phyloP scores from a whole-genome alignment of 1,284 basidiomycete genomes.

The Paramarasmius palmivorus region DNA sequence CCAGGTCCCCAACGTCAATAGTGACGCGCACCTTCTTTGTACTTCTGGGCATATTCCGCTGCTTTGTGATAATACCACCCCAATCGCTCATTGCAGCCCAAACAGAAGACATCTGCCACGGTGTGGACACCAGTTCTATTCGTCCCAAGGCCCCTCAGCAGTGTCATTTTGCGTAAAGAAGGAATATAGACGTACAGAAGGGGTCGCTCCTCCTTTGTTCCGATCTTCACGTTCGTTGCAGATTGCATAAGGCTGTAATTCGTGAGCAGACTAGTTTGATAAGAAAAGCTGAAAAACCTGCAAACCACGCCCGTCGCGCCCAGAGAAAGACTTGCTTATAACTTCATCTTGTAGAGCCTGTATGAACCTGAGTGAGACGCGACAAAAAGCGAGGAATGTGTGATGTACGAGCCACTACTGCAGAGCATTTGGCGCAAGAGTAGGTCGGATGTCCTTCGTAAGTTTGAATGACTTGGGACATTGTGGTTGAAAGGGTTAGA shows the following conservation, averaged over 20 bases:
- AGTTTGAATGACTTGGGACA: slow-evolving; percentile 50
- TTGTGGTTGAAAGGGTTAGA: slow-evolving; percentile 52
- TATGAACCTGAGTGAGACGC: neutral
- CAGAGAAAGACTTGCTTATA: slow-evolving; percentile 84
- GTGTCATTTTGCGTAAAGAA: neutral
- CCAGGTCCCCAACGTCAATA: neutral
- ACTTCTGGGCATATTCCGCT: slow-evolving; percentile 77
- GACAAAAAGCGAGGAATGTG: neutral
- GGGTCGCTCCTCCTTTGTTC: slow-evolving; percentile 74
- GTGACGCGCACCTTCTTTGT: slow-evolving; percentile 73
- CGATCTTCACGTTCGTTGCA: slow-evolving; percentile 74
- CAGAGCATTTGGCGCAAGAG: slow-evolving; percentile 65
- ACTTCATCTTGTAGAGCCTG: slow-evolving; percentile 84
- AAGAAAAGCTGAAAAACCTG: too few relatives aligned
- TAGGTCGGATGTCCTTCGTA: slow-evolving; percentile 63
- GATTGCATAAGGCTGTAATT: slow-evolving; percentile 70
- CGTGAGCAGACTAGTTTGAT: too few relatives aligned
- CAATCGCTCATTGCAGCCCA: slow-evolving; percentile 75
- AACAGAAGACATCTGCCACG: slow-evolving; percentile 77
- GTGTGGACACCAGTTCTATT: slow-evolving; percentile 80
- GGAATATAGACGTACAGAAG: slow-evolving; percentile 52
- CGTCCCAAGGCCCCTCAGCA: neutral
- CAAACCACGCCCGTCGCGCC: slow-evolving; percentile 83
- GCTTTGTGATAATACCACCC: slow-evolving; percentile 89
- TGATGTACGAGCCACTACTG: slow-evolving; percentile 54